Evolutionary conservation across 1,139 yeast species (phyloP).

Genomic region (Hemisphaericaspora xylofermentans): DNA sequence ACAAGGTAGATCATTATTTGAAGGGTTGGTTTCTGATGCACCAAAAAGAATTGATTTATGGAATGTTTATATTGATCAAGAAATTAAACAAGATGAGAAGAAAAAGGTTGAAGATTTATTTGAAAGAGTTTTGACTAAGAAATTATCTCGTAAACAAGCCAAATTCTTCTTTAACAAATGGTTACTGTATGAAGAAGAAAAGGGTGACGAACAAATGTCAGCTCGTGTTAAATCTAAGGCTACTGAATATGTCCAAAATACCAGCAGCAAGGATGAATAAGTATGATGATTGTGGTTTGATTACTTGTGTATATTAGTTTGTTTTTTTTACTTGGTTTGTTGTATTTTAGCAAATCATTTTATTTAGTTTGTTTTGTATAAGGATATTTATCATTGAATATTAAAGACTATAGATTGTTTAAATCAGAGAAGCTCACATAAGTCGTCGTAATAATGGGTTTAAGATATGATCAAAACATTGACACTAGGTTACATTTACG

Average conservation of each 20-base stretch:
- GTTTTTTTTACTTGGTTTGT: background rate
- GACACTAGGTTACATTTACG: too few species aligned
- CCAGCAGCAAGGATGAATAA: constrained; percentile 13
- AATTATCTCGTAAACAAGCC: constrained; percentile 86
- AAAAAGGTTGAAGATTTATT: constrained; percentile 72
- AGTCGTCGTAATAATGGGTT: too few species aligned
- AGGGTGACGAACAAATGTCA: constrained; percentile 66
- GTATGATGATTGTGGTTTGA: background rate
- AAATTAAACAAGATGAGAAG: constrained; percentile 67
- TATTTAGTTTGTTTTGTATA: background rate
- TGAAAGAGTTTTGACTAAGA: constrained; percentile 71
- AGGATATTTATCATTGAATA: too few species aligned
- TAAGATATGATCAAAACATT: too few species aligned
- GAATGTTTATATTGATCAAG: constrained; percentile 94
- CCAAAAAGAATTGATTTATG: constrained; percentile 92
- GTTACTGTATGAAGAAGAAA: constrained; percentile 74
- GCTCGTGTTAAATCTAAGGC: constrained; percentile 93
- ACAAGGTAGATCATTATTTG: constrained; percentile 92
- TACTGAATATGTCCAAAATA: constrained; percentile 59
- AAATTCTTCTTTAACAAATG: constrained; percentile 93
- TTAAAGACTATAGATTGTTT: too few species aligned
- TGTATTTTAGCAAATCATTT: background rate
- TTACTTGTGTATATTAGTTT: constrained; percentile 4
- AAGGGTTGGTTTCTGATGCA: constrained; percentile 85
- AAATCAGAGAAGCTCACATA: too few species aligned